These are phyloP conservation scores for Diaporthe australafricana DNA, from an alignment of 2,329 filamentous ascomycete genomes.

Conservation along the genomic window DNA sequence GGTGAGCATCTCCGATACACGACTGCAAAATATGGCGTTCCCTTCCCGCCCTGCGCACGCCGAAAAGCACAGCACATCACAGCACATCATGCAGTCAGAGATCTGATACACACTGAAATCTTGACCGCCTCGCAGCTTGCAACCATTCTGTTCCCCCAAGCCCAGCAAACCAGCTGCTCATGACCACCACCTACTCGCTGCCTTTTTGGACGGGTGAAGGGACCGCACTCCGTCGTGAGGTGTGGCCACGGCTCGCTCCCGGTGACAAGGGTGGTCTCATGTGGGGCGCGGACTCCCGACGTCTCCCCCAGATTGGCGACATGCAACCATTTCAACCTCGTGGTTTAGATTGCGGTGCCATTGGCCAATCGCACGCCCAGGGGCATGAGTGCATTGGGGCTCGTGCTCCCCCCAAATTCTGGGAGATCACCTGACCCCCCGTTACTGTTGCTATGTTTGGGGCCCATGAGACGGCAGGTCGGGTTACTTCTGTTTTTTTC, in stretches of 20 bases:
- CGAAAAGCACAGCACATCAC: background rate
- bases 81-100: constrained; percentile 21
- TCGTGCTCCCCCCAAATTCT: background rate
- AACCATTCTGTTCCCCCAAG: background rate
- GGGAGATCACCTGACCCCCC: background rate
- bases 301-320: constrained; percentile 24
- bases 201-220: background rate
- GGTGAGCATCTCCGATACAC: background rate
- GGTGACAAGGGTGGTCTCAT: constrained; percentile 16
- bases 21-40: constrained; percentile 24
- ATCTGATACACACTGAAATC: constrained; percentile 19
- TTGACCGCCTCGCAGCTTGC: background rate
- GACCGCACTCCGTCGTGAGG: background rate
- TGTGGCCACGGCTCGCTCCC: constrained; percentile 22
- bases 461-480: background rate
- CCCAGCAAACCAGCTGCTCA: background rate
- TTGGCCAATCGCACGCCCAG: constrained; percentile 26
- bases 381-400: background rate
- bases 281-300: constrained; percentile 12
- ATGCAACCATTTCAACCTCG: constrained; percentile 20
- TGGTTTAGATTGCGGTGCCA: constrained; percentile 27
- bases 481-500: background rate
- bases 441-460: background rate
- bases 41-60: background rate
- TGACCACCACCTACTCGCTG: background rate